Conservation (phyloP, 2,329 filamentous ascomycete genomes). For the Ceratocystis colombiana region DNA sequence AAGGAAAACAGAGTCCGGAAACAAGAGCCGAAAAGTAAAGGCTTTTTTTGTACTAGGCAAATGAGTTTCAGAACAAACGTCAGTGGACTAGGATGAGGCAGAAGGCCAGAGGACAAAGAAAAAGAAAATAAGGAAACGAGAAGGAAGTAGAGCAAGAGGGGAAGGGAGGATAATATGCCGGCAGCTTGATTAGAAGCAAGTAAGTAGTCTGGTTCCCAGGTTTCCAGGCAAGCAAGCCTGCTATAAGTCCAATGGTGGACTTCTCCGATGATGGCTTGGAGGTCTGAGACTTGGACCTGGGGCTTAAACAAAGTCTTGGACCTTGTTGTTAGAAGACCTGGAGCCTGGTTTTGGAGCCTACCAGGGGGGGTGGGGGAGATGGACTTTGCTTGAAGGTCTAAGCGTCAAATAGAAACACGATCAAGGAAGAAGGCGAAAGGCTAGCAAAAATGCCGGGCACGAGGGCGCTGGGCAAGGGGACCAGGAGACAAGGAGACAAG, state of each 20-base stretch:
- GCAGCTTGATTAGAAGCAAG: background rate
- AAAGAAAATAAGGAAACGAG: background rate
- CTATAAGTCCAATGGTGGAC: background rate
- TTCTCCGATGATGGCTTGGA: background rate
- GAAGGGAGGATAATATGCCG: background rate
- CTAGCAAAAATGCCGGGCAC: background rate
- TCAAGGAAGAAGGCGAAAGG: background rate
- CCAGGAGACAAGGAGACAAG: background rate
- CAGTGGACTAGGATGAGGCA: constrained; percentile 7
- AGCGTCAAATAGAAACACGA: background rate
- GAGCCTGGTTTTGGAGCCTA: background rate
- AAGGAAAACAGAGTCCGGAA: constrained; percentile 9
- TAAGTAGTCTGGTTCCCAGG: background rate
- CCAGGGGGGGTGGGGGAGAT: background rate
- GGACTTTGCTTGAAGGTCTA: too few relatives aligned
- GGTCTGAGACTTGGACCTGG: background rate
- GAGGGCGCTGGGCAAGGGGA: background rate
- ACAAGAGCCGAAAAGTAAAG: constrained; percentile 6
- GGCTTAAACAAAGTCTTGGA: constrained; percentile 10
- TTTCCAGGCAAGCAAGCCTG: background rate
- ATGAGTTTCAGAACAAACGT: constrained; percentile 5
- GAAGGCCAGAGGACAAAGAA: constrained; percentile 10
- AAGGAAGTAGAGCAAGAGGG: background rate
- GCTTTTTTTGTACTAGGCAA: background rate
- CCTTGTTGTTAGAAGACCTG: background rate